Base-by-base conservation (phyloP, 2,329 filamentous ascomycete species). In the Fusarium denticulatum region DNA sequence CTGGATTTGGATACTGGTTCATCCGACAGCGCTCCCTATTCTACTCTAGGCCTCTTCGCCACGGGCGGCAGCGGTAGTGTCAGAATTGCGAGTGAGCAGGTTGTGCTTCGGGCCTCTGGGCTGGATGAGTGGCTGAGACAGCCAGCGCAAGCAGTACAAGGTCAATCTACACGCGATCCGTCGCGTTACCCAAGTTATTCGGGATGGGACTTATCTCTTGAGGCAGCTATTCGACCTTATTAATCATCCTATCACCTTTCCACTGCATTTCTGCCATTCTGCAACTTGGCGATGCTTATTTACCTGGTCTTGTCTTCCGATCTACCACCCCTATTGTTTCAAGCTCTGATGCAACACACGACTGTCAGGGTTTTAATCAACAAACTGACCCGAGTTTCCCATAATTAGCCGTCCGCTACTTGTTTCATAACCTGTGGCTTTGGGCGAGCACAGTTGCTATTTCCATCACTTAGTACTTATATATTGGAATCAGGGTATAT, bases 141-240 rank as follows among this genome's bases (percentile, higher is more conserved):
- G 58, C 53, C 55, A 42, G 59, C 58, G 52, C 60, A 66, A 69
- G 50, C 45, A 76, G 40, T 60, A 65, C 64, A 36, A 63, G 56
- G 49, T 47, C 59, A 50, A 61, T 42, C 50, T 60, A 60, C 55
- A 67, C 75, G 72, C 75, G 64, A 60, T 64, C 49, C 55, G 50
- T 67, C 67, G 69, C 70, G 64, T 67, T 53, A 46, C 46, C 47
- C 67, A 22, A 30, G 26, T 47, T 30, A 45, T 67, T 75, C 73
- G 75, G 76, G 69, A 77, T 76, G 75, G 69, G 75, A 66, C 52
- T 73, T 71, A 61, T 55, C 59, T 64, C 64, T 56, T 64, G 50
- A 55, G 34, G 37, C 62, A 53, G 63, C 55, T 73, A 52, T 58
- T 49, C 43, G 32, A 68, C 55, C 30, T 70, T 49, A 34, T 55